phyloP scores from a whole-genome alignment of 2,329 filamentous ascomycete species.

The Myriangium duriaei region DNA sequence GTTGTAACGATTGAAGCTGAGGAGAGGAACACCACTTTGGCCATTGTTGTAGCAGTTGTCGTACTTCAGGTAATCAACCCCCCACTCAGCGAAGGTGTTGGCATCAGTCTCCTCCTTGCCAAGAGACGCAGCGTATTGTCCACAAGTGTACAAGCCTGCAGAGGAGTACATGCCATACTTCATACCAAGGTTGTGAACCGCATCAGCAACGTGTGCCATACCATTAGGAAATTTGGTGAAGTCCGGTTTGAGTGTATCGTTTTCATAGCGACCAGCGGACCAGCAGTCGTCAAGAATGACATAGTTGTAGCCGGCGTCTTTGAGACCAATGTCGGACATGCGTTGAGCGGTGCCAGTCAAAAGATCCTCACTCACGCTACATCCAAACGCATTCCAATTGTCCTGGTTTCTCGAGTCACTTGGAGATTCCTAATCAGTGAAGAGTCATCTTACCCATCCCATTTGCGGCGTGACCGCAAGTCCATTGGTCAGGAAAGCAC shows the following conservation, averaged over 20 bases:
- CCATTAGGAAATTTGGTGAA: slow-evolving; percentile 33
- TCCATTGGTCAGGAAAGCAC: slow-evolving; percentile 20
- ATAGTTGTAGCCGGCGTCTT: slow-evolving; percentile 39
- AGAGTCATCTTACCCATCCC: slow-evolving; percentile 23
- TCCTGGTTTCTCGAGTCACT: slow-evolving; percentile 17
- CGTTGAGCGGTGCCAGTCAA: slow-evolving; percentile 35
- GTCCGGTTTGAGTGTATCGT: slow-evolving; percentile 32
- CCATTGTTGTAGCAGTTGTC: slow-evolving; percentile 47
- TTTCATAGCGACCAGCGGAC: slow-evolving; percentile 32
- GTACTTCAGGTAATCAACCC: slow-evolving; percentile 38
- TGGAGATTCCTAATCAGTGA: not conserved
- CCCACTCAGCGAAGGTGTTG: slow-evolving; percentile 39
- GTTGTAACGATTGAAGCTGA: slow-evolving; percentile 36
- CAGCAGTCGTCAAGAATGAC: slow-evolving; percentile 44
- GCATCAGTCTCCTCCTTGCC: slow-evolving; percentile 43
- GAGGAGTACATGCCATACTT: slow-evolving; percentile 42
- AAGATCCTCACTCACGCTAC: slow-evolving; percentile 34
- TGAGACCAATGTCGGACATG: slow-evolving; percentile 34
- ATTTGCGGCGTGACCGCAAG: slow-evolving; percentile 26
- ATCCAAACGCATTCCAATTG: slow-evolving; percentile 36
- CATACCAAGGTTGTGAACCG: slow-evolving; percentile 36
- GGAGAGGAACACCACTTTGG: slow-evolving; percentile 34
- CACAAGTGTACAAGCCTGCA: slow-evolving; percentile 33
- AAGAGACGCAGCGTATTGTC: slow-evolving; percentile 24
- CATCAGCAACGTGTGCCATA: slow-evolving; percentile 35